phyloP scores from a whole-genome alignment of 1,284 basidiomycete species.

The Amylostereum chailletii region DNA sequence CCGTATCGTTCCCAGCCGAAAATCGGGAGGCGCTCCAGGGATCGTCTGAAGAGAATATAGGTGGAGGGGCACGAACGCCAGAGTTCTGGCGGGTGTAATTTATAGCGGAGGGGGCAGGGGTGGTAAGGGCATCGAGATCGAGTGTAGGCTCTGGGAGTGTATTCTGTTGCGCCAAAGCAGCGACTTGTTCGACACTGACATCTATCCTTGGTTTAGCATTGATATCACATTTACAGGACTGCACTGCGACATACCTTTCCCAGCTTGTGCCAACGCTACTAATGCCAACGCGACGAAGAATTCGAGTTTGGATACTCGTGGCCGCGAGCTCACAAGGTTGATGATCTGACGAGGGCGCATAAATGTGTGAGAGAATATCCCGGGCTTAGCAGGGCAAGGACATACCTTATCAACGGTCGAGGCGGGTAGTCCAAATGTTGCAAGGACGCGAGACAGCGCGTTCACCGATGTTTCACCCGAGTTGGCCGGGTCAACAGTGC shows the following conservation, averaged over 20 bases:
- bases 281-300: conserved; percentile 85
- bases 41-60: conserved; percentile 52
- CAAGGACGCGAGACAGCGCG: conserved; percentile 69
- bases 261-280: conserved; percentile 76
- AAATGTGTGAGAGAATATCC: not conserved
- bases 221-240: conserved; percentile 3
- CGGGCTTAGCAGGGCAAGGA: not conserved
- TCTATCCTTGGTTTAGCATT: conserved; percentile 32
- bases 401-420: conserved; percentile 73
- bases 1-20: conserved; percentile 6
- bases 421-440: conserved; percentile 70
- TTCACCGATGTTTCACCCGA: conserved; percentile 75
- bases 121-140: conserved; percentile 48
- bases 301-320: conserved; percentile 75
- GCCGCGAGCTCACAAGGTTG: conserved; percentile 67
- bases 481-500: conserved; percentile 56
- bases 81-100: conserved; percentile 30
- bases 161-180: conserved; percentile 62
- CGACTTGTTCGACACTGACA: conserved; percentile 75
- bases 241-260: conserved; percentile 46
- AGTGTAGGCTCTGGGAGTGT: conserved; percentile 61
- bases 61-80: conserved; percentile 28
- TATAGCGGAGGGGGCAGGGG: conserved; percentile 31
- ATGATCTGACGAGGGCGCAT: conserved; percentile 50
- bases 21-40: conserved; percentile 55